Conservation (phyloP, 2,329 filamentous ascomycete genomes). For the Parascedosporium putredinis region DNA sequence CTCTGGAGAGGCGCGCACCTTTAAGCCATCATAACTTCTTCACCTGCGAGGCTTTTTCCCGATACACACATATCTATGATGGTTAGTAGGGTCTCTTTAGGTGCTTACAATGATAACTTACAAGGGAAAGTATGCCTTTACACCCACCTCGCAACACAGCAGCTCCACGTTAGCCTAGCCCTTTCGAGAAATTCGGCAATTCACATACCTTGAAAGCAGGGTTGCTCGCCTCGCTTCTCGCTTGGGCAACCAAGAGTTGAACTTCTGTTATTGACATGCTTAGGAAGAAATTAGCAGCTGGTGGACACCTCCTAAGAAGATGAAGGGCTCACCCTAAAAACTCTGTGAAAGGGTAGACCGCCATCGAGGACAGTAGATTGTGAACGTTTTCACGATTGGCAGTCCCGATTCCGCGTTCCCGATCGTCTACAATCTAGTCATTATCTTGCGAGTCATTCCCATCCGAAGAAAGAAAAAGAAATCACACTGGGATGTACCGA, state of each 20-base stretch:
- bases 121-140: constrained; percentile 52
- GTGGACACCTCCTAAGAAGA: too few species aligned
- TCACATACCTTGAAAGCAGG: constrained; percentile 43
- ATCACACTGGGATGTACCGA: too few species aligned
- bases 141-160: too few species aligned
- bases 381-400: constrained; percentile 42
- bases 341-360: constrained; percentile 8
- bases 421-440: constrained; percentile 28
- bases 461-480: neutral
- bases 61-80: constrained; percentile 49
- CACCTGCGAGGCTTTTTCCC: constrained; percentile 40
- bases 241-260: constrained; percentile 44
- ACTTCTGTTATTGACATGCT: constrained; percentile 51
- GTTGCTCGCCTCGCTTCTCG: constrained; percentile 41
- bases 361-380: constrained; percentile 5
- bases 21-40: neutral
- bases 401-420: constrained; percentile 40
- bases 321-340: constrained; percentile 7
- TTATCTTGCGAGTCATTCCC: too few species aligned
- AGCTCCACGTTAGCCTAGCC: too few species aligned
- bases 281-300: neutral
- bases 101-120: constrained; percentile 26
- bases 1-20: too few species aligned
- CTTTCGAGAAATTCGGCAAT: neutral
- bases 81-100: neutral